These are phyloP conservation scores for Malus sylvestris DNA, from an alignment of 306 rosid genomes.

Conservation along the genomic window DNA sequence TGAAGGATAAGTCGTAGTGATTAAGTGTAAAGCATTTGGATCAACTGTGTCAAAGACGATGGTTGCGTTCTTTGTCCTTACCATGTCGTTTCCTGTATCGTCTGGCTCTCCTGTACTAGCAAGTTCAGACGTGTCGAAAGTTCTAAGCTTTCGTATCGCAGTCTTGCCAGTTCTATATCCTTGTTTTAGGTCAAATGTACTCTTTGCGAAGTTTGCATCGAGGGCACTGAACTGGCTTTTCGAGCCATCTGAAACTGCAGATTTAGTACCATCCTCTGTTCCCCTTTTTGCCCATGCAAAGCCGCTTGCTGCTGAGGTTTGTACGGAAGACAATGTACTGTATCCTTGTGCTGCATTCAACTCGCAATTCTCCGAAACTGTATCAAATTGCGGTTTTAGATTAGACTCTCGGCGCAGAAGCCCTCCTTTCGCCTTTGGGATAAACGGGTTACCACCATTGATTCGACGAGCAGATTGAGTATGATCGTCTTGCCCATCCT, in stretches of 20 bases:
- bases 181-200: conserved; percentile 31
- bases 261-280: conserved; percentile 46
- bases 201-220: conserved; percentile 70
- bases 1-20: background rate
- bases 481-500: conserved; percentile 35
- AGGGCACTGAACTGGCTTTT: conserved; percentile 79
- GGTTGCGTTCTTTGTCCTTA: conserved; percentile 10
- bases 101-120: background rate
- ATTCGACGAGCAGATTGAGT: conserved; percentile 22
- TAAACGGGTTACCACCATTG: conserved; percentile 24
- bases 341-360: conserved; percentile 27
- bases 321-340: conserved; percentile 35
- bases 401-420: conserved; percentile 22
- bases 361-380: conserved; percentile 50
- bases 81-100: conserved; percentile 24
- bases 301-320: conserved; percentile 48
- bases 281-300: conserved; percentile 64
- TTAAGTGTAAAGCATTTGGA: background rate
- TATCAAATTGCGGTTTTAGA: conserved; percentile 33
- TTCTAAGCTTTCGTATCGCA: conserved; percentile 21
- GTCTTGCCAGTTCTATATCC: conserved; percentile 16
- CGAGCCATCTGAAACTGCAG: conserved; percentile 74
- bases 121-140: conserved; percentile 45
- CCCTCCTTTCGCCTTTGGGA: conserved; percentile 29
- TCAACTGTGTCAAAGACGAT: background rate